These are phyloP conservation scores for Thelonectria olida DNA, from an alignment of 2,329 filamentous ascomycete genomes.

Conservation along the genomic window DNA sequence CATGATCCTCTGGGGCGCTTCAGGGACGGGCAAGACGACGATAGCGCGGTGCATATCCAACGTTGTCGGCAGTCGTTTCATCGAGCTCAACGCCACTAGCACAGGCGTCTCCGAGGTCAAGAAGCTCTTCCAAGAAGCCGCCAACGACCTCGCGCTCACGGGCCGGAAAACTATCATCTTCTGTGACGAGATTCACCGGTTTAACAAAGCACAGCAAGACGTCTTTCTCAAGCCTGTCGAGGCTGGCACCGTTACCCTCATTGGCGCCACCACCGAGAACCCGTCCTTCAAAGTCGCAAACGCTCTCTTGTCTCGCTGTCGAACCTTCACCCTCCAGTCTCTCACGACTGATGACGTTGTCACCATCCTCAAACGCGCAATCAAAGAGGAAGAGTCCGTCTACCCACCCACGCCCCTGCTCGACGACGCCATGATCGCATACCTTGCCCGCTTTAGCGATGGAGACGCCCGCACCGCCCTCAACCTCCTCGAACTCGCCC, in stretches of 20 bases:
- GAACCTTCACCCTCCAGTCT: conserved; percentile 86
- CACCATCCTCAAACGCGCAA: conserved; percentile 79
- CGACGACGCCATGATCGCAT: conserved; percentile 79
- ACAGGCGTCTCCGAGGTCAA: conserved; percentile 91
- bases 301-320: conserved; percentile 86
- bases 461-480: conserved; percentile 93
- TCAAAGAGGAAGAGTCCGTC: conserved; percentile 65
- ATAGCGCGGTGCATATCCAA: conserved; percentile 91
- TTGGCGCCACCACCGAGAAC: conserved; percentile 97
- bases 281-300: conserved; percentile 92
- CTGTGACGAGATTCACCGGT: conserved; percentile 95
- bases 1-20: conserved; percentile 92
- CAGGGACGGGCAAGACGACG: conserved; percentile 87
- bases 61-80: conserved; percentile 83
- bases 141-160: conserved; percentile 80
- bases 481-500: conserved; percentile 89
- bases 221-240: conserved; percentile 94
- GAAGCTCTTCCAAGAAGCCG: conserved; percentile 87
- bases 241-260: conserved; percentile 86
- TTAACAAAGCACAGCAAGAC: conserved; percentile 92
- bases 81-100: conserved; percentile 95
- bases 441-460: conserved; percentile 87
- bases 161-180: conserved; percentile 95
- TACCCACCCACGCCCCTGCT: conserved; percentile 65
- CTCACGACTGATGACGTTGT: conserved; percentile 77